Evolutionary conservation across 2,329 filamentous ascomycete species (phyloP), one percentile per base, ranked within the genome.

Genomic region (Geosmithia morbida): DNA sequence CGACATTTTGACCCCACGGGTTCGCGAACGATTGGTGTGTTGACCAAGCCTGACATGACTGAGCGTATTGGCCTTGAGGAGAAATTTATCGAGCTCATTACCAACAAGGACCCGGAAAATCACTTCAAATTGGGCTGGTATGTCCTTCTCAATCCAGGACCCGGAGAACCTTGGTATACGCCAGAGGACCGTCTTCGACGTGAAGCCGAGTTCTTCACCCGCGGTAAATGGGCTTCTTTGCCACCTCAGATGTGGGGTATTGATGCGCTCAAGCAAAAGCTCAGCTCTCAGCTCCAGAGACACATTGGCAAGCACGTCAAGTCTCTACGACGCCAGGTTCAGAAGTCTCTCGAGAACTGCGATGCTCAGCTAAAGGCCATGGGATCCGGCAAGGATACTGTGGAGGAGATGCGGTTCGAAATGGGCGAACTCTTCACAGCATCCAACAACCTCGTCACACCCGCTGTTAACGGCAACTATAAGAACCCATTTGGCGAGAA

Each of bases 241-340:
- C 70, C 71, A 2, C 64, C 65, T 0, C 62, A 66, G 26, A 71
- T 71, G 61, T 70, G 70, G 57, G 71, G 71, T 42, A 61, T 70
- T 16, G 59, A 56, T 1, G 64, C 71, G 1, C 57, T 74, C 20
- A 68, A 68, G 46, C 63, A 68, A 50, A 72, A 72, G 55, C 61
- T 74, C 45, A 72, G 69, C 55, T 57, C 62, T 0, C 71, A 74
- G 53, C 61, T 74, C 7, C 71, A 74, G 52, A 64, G 66, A 17
- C 71, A 74, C 51, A 74, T 74, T 41, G 71, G 71, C 7, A 68
- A 68, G 42, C 70, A 74, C 49, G 70, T 74, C 56, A 70, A 70
- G 54, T 64, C 66, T 1, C 61, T 74, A 6, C 66, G 71, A 11
- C 65, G 65, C 22, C 71, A 74, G 59, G 72, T 74, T 47, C 71